These are phyloP conservation scores for Axilococcus clingmanii DNA, from an alignment of 139 green algal species.

Conservation along the genomic window DNA sequence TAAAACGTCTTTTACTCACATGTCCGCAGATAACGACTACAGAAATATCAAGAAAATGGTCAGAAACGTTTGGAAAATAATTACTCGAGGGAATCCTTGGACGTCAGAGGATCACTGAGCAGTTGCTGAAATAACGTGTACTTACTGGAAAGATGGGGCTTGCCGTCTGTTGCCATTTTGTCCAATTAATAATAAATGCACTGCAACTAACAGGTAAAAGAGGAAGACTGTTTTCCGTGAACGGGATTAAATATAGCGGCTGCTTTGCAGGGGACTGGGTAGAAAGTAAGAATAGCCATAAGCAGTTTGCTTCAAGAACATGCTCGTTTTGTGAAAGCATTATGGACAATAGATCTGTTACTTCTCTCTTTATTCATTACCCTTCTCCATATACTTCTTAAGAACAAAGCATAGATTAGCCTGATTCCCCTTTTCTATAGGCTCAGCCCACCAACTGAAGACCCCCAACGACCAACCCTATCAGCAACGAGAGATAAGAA, in stretches of 20 bases:
- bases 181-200: neutral
- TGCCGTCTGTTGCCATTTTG: constrained; percentile 7
- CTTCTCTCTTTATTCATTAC: no score
- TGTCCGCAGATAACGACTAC: constrained; percentile 13
- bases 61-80: neutral
- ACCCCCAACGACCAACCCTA: constrained; percentile 6
- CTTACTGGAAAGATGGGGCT: constrained; percentile 6
- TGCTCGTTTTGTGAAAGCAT: neutral
- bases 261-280: no score
- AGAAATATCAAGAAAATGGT: constrained; percentile 1
- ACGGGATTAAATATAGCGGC: no score
- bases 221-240: neutral
- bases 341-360: no score
- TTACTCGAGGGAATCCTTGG: no score
- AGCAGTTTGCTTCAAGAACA: neutral
- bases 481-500: constrained; percentile 19
- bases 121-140: neutral
- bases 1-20: no score
- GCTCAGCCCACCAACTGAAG: no score
- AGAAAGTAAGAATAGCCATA: no score
- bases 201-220: neutral
- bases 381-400: no score
- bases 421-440: no score
- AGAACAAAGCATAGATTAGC: no score
- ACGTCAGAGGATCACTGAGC: neutral